Conservation (phyloP, 345 rosid species). For the Linum usitatissimum region DNA sequence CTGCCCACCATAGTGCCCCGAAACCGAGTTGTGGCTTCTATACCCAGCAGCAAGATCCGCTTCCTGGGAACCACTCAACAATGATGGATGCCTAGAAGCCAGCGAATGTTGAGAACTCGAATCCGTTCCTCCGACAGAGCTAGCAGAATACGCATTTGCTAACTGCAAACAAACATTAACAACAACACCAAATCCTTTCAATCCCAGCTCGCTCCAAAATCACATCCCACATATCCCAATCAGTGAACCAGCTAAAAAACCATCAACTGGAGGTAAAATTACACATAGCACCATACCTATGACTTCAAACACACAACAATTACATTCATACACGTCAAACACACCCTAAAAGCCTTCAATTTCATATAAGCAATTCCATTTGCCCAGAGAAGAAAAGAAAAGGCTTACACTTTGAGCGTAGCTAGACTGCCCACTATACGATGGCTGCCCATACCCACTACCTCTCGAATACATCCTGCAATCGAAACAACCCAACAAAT, state of each 20-base stretch:
- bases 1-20: slow-evolving; percentile 61
- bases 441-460: slow-evolving; percentile 61
- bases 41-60: slow-evolving; percentile 54
- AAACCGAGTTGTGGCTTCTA: slow-evolving; percentile 44
- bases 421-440: slow-evolving; percentile 66
- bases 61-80: slow-evolving; percentile 53
- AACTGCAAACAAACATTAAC: slow-evolving; percentile 27
- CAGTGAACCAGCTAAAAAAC: neutral
- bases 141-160: slow-evolving; percentile 50
- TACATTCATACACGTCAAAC: no score
- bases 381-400: neutral
- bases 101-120: slow-evolving; percentile 52
- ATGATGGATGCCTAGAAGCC: slow-evolving; percentile 50
- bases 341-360: no score
- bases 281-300: neutral
- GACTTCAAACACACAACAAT: neutral
- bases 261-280: neutral
- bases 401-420: slow-evolving; percentile 68
- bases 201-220: neutral
- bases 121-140: slow-evolving; percentile 54
- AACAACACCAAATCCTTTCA: neutral
- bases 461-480: slow-evolving; percentile 76
- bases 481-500: neutral
- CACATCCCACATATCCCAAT: neutral
- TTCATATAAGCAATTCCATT: neutral